Evolutionary conservation across 225 moss, liverwort and hornwort species (phyloP), one percentile per base, ranked within the genome.

Genomic region (Anthoceros angustus): DNA sequence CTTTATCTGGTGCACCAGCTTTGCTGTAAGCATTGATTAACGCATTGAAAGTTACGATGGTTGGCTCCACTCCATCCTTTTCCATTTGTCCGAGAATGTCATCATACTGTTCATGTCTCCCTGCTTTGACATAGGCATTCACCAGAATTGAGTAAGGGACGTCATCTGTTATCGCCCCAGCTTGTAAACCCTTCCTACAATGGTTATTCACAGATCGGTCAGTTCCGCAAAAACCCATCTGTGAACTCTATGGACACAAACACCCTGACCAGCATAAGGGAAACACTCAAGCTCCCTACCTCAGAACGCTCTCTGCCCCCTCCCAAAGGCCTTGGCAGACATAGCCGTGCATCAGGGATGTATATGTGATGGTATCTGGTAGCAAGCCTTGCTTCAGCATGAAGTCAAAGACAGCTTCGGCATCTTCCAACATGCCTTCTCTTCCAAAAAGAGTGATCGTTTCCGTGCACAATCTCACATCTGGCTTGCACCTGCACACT

Each of bases 331-430:
- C 69, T 73, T 78, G 78, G 61, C 71, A 68, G 2, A 76, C 80
- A 71, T 86, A 86, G 39, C 82, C 85, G 68, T 86, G 85, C 50
- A 83, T 76, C 42, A 86, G 78, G 45, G 85, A 79, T 39, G 85
- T 86, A 16, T 82, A 83, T 43, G 80, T 72, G 63, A 82, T 74
- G 61, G 76, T 74, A 67, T 86, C 86, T 65, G 83, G 86, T 66
- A 83, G 74, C 74, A 86, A 62, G 50, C 80, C 83, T 70, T 80
- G 76, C 63, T 75, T 74, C 71, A 72, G 78, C 42, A 80, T 80
- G 74, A 83, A 86, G 23, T 75, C 69, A 80, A 86, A 78, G 60
- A 80, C 78, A 66, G 68, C 78, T 46, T 83, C 74, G 67, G 83
- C 86, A 55, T 55, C 55, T 23, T 55, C 55, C 18, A 55, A 23